These are phyloP conservation scores for Taiwanofungus camphoratus DNA, from an alignment of 1,284 basidiomycete genomes.

Conservation along the genomic window DNA sequence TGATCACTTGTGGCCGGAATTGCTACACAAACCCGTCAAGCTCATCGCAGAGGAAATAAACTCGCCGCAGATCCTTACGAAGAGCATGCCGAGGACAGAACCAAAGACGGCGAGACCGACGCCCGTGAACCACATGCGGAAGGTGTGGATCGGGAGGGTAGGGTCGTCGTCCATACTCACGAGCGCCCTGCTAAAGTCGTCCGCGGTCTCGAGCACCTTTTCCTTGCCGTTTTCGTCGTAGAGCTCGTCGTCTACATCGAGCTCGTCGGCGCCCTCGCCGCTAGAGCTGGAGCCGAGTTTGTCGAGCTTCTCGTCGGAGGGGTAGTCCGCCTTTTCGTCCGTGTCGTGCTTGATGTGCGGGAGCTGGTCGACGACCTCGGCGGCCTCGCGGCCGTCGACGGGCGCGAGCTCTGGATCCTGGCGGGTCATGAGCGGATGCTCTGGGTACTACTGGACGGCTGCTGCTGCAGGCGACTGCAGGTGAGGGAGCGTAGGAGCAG, in stretches of 20 bases:
- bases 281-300: not conserved
- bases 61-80: constrained; percentile 36
- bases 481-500: no score
- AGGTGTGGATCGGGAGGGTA: constrained; percentile 41
- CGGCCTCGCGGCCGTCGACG: constrained; percentile 5
- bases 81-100: constrained; percentile 52
- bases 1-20: constrained; percentile 50
- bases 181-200: constrained; percentile 43
- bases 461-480: no score
- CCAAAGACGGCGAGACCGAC: constrained; percentile 48
- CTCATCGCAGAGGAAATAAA: constrained; percentile 3
- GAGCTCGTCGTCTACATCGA: constrained; percentile 4
- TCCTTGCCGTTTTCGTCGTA: constrained; percentile 27
- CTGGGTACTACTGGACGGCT: no score
- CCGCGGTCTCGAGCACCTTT: constrained; percentile 39
- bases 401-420: constrained; percentile 4
- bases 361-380: constrained; percentile 3
- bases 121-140: constrained; percentile 44
- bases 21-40: constrained; percentile 16
- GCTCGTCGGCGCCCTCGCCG: constrained; percentile 1
- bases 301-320: constrained; percentile 6
- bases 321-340: constrained; percentile 2
- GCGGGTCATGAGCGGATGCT: constrained; percentile 4
- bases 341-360: constrained; percentile 2
- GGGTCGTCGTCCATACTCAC: constrained; percentile 57